Evolutionary conservation across 1,284 basidiomycete species (phyloP), one percentile per base, ranked within the genome.

Genomic region (Cryptococcus maquisensis): DNA sequence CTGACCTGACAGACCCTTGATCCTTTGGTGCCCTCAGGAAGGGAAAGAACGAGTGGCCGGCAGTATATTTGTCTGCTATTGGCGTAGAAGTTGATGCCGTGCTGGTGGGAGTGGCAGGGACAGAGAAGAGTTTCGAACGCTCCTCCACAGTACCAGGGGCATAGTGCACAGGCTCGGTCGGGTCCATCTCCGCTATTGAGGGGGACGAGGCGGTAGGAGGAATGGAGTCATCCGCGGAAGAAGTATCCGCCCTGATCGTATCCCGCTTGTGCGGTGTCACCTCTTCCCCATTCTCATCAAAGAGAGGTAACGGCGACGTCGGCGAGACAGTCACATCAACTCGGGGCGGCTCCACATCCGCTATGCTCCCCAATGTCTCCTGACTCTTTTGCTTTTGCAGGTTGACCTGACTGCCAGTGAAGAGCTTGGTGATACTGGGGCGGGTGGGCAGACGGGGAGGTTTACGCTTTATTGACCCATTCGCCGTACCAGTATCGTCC

Each of bases 11-110:
- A 32, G 28, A 32, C 28, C 28, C 28, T 32, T 32, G 28, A 6
- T 32, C 60, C 44, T 60, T 54, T 4, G 61, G 56, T 1, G n/a
- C 49, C 8, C 63, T 56, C 1, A 68, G 55, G 5, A 62, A 49
- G 2, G 65, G 54, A 4, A 66, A 61, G 12, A 57, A 49, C 9
- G 56, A 54, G 21, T 65, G 64, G 4, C 59, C 60, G 6, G 62
- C 47, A 15, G 63, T 56, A 57, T 75, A 77, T 15, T 62, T 61
- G 54, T 77, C 76, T 5, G 73, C 73, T 37, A 77, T 77, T 9
- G 76, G 76, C 0, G 72, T 74, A 15, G 64, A 61, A 4, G 67
- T 70, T 32, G 28, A 32, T 6, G 28, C 28, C 10, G 28, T 6
- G 6, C 28, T 32, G 28, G 28, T 32, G 28, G 28, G 60, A 44